Evolutionary conservation across 805 yeast genomes (phyloP), one percentile per base, ranked within the genome.

Genomic region (Kodamaea kakaduensis): DNA sequence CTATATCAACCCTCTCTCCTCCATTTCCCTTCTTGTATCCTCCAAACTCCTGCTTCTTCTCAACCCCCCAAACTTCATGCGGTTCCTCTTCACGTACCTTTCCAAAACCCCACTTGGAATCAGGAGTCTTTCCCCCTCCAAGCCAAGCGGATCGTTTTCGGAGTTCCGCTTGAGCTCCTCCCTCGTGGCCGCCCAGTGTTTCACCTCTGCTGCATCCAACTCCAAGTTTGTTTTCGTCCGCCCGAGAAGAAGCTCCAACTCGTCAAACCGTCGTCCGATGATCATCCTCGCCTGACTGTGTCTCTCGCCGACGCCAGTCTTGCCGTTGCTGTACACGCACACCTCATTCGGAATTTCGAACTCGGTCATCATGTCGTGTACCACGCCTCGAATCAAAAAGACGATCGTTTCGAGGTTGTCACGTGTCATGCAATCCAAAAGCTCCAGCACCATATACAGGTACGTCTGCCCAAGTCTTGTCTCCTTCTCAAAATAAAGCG

Each of bases 311-410:
- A 34, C 37, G 12, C 37, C 28, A 6, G 3, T 6, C 26, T 34
- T 34, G 12, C 21, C 23, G 7, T 32, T 32, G 18, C 32, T 36
- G 17, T 39, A 42, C 9, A 12, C 25, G 5, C 12, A 22, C 7
- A 17, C 14, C 32, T 43, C 47, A 12, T 20, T 13, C 3, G 44
- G 42, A 15, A 43, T 34, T 2, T 16, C 17, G 18, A 41, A 33
- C 21, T 34, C 34, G 2, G n/a, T 13, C 9, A 34, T 25, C 23
- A 43, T 41, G 8, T 43, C 47, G 9, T 30, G 10, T 5, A 43
- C n/a, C 12, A 38, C 17, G 9, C 43, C 44, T 16, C 45, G 19
- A 3, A 34, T 31, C 13, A 43, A 14, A n/a, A 38, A 32, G 9
- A 21, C 16, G 9, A 22, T 20, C 18, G 16, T 28, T 17, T 30